Base-by-base conservation (phyloP, 1,284 basidiomycete species). In the Ceratobasidium sp. region DNA sequence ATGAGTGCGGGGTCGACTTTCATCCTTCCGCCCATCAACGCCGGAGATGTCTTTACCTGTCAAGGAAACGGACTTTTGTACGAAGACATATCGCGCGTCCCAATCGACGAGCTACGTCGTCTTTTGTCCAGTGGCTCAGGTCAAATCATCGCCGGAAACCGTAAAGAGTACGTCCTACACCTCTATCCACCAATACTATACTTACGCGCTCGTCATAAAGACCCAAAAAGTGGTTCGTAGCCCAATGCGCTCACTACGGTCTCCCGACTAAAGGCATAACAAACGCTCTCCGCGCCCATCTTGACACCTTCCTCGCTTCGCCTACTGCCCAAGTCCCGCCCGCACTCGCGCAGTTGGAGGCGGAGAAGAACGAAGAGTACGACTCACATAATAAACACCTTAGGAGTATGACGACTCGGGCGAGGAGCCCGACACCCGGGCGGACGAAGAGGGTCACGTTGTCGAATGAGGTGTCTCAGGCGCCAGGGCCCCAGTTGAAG, bases 1-100 rank as follows among this genome's bases (percentile, higher is more conserved):
- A 69, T 72, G 69, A 56, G 27, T 15, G n/a, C 69, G 36, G 50
- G 56, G 24, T 59, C 48, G 19, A 44, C 56, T 9, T 72, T 48
- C 50, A 72, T 45, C 19, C 69, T 72, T 36, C 69, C 69, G 31
- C 69, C 69, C 22, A 72, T 72, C 69, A 72, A 72, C 57, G 69
- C 69, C 9, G 69, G 69, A 5, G 69, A 72, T 36, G 29, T 51
- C 22, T 72, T 72, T 22, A 72, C 69, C n/a, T 60, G 56, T 22
- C 69, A 72, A 72, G 69, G 69, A 22, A 24, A 62, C 15, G 57
- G 57, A 19, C 36, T 72, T 6, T 22, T 72, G 9, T 72, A 72
- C 22, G 69, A 60, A 48, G 57, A 53, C 7, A 33, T 62, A 11
- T n/a, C 69, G 22, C 69, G 69, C 14, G 19, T 62, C 5, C 57